Evolutionary conservation across 257 asterid genomes (phyloP).

Genomic region (Echium plantagineum): DNA sequence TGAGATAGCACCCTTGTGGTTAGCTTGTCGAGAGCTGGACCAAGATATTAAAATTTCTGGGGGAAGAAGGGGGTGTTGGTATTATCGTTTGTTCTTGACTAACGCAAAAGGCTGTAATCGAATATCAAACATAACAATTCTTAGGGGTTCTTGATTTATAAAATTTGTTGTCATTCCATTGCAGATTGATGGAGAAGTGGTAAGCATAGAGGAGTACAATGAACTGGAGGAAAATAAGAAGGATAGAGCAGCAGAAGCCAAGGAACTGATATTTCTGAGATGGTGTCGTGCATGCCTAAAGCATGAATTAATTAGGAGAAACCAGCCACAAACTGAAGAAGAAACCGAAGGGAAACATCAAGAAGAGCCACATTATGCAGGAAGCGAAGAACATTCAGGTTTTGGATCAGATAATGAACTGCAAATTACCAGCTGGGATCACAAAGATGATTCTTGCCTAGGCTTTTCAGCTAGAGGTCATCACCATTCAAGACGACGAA

Average conservation of each 20-base stretch:
- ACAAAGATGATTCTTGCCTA: constrained; percentile 19
- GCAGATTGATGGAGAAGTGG: constrained; percentile 25
- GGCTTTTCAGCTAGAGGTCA: constrained; percentile 16
- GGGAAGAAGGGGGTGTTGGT: no score
- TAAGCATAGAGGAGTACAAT: constrained; percentile 15
- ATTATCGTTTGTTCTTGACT: no score
- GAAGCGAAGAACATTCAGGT: constrained; percentile 8
- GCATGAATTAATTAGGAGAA: constrained; percentile 35
- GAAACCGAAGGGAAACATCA: constrained; percentile 7
- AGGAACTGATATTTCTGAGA: constrained; percentile 33
- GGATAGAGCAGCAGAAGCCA: constrained; percentile 18
- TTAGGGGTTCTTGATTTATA: neutral
- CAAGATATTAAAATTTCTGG: no score
- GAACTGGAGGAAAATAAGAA: constrained; percentile 22
- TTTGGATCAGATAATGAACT: constrained; percentile 27
- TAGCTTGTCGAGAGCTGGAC: no score
- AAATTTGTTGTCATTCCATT: constrained; percentile 1
- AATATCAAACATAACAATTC: neutral
- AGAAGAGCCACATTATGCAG: constrained; percentile 9
- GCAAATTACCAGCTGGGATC: constrained; percentile 12
- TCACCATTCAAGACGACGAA: constrained; percentile 33
- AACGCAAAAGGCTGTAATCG: neutral
- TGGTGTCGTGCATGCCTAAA: constrained; percentile 45
- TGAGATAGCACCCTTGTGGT: no score
- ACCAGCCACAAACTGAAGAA: constrained; percentile 20